These are phyloP conservation scores for Tuber brumale DNA, from an alignment of 495 filamentous ascomycete species.

Conservation along the genomic window DNA sequence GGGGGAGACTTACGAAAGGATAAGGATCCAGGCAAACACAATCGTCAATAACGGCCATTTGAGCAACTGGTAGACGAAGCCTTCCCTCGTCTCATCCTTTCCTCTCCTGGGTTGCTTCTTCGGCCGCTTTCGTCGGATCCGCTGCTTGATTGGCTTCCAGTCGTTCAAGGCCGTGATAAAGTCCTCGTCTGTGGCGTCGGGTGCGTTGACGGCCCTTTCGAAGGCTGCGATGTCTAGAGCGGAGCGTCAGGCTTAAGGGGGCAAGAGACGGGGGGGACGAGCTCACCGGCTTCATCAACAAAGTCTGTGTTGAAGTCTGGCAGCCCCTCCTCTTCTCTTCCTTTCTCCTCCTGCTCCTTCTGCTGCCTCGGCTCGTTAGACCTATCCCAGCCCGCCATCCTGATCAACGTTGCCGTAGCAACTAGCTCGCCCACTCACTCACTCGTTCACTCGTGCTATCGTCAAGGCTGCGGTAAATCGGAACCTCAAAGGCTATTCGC, in stretches of 20 bases:
- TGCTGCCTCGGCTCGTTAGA: background rate
- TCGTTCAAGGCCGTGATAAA: conserved; percentile 74
- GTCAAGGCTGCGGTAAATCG: background rate
- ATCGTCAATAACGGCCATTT: conserved; percentile 84
- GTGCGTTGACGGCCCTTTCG: conserved; percentile 52
- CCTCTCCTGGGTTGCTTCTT: conserved; percentile 51
- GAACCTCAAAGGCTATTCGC: background rate
- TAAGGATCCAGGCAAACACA: conserved; percentile 71
- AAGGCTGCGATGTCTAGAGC: conserved; percentile 51
- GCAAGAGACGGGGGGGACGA: background rate
- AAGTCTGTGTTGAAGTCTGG: conserved; percentile 28
- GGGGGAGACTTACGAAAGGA: conserved; percentile 44
- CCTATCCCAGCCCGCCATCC: background rate
- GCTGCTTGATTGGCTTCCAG: conserved; percentile 72
- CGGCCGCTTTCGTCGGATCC: conserved; percentile 46
- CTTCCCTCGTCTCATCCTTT: conserved; percentile 89
- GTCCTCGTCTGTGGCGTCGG: conserved; percentile 49
- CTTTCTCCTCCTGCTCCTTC: background rate
- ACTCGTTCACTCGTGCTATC: background rate
- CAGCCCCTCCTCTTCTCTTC: conserved; percentile 7
- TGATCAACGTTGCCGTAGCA: background rate
- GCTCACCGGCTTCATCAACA: conserved; percentile 23
- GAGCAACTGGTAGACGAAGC: conserved; percentile 75
- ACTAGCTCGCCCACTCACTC: background rate
- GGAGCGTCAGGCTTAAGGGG: background rate